A percentile compares a stretch with the other conserved stretches of the same genome.
Evolutionary conservation across 176 grass and related monocot genomes (phyloP).

Genomic region (Carex pumila): DNA sequence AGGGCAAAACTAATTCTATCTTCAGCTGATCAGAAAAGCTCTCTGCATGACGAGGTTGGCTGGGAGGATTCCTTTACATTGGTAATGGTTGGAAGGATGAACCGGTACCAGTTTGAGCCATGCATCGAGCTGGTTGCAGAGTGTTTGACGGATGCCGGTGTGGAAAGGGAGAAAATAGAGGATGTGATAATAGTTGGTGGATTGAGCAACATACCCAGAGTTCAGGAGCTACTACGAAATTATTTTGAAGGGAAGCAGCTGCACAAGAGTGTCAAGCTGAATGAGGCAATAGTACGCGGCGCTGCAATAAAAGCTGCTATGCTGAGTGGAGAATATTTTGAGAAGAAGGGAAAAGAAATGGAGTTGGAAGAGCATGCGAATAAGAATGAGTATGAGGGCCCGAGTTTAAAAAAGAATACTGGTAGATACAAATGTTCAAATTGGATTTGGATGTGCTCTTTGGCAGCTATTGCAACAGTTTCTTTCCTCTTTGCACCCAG

Average conservation of each 20-base stretch:
- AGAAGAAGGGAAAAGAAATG: not conserved
- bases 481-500: not conserved
- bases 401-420: not conserved
- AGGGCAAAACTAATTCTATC: not conserved
- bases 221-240: not conserved
- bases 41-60: too few species aligned
- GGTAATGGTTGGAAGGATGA: not conserved
- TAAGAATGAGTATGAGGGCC: not conserved
- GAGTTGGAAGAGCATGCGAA: not conserved
- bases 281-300: not conserved
- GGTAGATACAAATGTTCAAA: not conserved
- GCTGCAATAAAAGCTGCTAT: not conserved
- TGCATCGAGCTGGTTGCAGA: not conserved
- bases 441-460: not conserved
- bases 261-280: not conserved
- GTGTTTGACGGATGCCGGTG: not conserved
- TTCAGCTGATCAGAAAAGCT: not conserved
- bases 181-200: not conserved
- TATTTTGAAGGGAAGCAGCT: not conserved
- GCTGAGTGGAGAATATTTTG: not conserved
- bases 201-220: not conserved
- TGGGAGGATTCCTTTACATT: not conserved
- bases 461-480: not conserved
- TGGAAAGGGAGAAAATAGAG: not conserved
- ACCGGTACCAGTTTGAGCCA: not conserved